Evolutionary conservation across 2,329 filamentous ascomycete genomes (phyloP).

Genomic region (Blastomyces silverae): DNA sequence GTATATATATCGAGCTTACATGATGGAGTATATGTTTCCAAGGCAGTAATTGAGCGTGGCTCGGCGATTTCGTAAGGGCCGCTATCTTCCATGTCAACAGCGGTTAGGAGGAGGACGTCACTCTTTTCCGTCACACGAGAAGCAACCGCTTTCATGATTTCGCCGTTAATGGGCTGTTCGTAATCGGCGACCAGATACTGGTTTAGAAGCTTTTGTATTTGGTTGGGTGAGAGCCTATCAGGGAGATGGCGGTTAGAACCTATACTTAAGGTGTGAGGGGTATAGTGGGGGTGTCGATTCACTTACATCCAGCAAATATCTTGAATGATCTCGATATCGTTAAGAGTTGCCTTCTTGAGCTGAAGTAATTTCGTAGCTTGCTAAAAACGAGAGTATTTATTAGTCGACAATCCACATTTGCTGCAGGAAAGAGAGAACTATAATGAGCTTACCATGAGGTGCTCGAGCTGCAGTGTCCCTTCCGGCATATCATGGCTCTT

Average conservation of each 20-base stretch:
- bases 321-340: slow-evolving; percentile 99
- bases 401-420: slow-evolving; percentile 19
- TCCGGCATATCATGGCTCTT: slow-evolving; percentile 99
- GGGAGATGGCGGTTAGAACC: slow-evolving; percentile 2
- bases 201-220: slow-evolving; percentile 97
- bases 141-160: slow-evolving; percentile 99
- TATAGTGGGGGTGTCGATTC: not conserved
- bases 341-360: slow-evolving; percentile 96
- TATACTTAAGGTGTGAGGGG: not conserved
- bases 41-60: slow-evolving; percentile 85
- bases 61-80: slow-evolving; percentile 98
- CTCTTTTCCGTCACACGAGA: slow-evolving; percentile 97
- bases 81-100: slow-evolving; percentile 98
- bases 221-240: slow-evolving; percentile 83
- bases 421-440: not conserved
- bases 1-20: slow-evolving; percentile 57
- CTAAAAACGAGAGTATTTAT: slow-evolving; percentile 36
- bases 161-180: slow-evolving; percentile 97
- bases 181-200: slow-evolving; percentile 98
- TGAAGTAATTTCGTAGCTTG: slow-evolving; percentile 98
- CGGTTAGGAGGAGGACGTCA: slow-evolving; percentile 84
- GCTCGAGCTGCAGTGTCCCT: slow-evolving; percentile 92
- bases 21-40: slow-evolving; percentile 97
- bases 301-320: slow-evolving; percentile 99
- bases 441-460: slow-evolving; percentile 69